Evolutionary conservation across 495 filamentous ascomycete species (phyloP).

Genomic region (Pyrenula aspistea): DNA sequence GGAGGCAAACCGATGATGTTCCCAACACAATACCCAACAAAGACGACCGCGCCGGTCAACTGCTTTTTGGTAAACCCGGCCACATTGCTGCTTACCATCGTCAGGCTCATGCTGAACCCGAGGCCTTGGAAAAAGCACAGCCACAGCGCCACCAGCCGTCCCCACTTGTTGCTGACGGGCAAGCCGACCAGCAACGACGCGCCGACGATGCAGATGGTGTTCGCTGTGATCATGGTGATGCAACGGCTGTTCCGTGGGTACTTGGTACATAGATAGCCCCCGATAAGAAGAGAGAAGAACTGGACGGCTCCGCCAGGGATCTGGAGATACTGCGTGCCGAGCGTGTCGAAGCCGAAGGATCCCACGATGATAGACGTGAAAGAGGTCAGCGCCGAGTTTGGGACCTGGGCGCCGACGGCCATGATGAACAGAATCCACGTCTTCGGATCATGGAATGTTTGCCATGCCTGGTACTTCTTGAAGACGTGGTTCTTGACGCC

Average conservation of each 20-base stretch:
- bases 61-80: conserved; percentile 46
- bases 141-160: conserved; percentile 33
- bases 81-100: conserved; percentile 22
- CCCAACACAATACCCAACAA: conserved; percentile 42
- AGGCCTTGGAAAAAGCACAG: conserved; percentile 21
- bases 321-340: conserved; percentile 42
- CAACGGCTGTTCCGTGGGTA: conserved; percentile 26
- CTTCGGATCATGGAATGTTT: conserved; percentile 32
- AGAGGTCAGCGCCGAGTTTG: conserved; percentile 57
- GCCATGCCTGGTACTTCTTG: conserved; percentile 35
- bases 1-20: conserved; percentile 32
- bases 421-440: conserved; percentile 28
- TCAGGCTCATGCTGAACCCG: conserved; percentile 27
- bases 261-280: conserved; percentile 22
- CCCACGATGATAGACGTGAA: conserved; percentile 41
- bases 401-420: conserved; percentile 28
- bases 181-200: conserved; percentile 14
- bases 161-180: conserved; percentile 37
- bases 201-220: conserved; percentile 25
- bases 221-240: conserved; percentile 23
- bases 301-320: conserved; percentile 25
- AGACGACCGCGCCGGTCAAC: conserved; percentile 36
- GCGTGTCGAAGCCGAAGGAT: conserved; percentile 40
- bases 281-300: conserved; percentile 22
- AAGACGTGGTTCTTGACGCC: conserved; percentile 35